These are phyloP conservation scores for Flaveria brownii DNA, from an alignment of 129 eudicot genomes.

Conservation along the genomic window DNA sequence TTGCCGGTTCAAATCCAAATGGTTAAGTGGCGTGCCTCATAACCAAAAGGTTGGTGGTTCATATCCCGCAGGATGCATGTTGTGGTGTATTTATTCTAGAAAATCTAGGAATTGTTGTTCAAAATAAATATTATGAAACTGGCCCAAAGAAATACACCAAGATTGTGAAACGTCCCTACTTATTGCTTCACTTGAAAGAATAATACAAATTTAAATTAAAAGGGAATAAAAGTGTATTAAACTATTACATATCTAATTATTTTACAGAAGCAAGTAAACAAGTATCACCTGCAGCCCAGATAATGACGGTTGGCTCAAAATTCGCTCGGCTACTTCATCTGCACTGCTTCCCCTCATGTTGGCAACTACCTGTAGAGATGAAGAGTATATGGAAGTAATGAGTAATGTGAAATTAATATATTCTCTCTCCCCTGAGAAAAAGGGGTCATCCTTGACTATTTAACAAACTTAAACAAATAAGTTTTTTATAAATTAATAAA, in stretches of 20 bases:
- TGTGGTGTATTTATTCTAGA: too few species aligned
- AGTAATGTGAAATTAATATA: not conserved
- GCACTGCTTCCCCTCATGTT: slow-evolving; percentile 95
- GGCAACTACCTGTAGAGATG: slow-evolving; percentile 66
- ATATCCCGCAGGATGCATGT: too few species aligned
- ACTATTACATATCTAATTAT: not conserved
- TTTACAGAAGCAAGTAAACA: not conserved
- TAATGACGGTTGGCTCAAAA: slow-evolving; percentile 75
- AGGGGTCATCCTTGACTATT: not conserved
- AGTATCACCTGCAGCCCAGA: slow-evolving; percentile 82
- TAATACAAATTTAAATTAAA: not conserved
- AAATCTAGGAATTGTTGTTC: too few species aligned
- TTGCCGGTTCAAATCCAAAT: not conserved
- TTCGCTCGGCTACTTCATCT: slow-evolving; percentile 87
- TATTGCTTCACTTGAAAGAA: slow-evolving; percentile 10
- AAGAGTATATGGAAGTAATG: slow-evolving; percentile 15
- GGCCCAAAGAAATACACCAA: not conserved
- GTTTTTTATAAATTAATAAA: not conserved
- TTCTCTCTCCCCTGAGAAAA: not conserved
- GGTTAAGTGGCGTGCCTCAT: too few species aligned
- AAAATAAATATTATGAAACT: too few species aligned
- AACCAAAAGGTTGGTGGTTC: too few species aligned
- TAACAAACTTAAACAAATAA: not conserved
- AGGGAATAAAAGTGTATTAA: not conserved
- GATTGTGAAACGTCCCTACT: slow-evolving; percentile 9